Base-by-base conservation (phyloP, 768 basidiomycete genomes). In the Pleurotus pulmonarius region DNA sequence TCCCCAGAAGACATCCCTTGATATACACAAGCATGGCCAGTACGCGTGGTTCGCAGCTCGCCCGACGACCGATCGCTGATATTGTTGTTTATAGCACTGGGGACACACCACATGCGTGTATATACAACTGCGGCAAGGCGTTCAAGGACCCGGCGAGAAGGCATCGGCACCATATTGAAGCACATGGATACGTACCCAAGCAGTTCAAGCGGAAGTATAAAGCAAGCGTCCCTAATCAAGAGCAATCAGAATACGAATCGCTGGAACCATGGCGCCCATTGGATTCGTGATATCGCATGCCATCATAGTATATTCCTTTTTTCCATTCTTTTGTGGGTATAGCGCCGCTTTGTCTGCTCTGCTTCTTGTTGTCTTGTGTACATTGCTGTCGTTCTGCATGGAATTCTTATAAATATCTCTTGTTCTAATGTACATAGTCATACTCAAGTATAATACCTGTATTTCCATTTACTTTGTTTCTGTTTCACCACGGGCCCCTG, bases 111-210 rank as follows among this genome's bases (percentile, higher is more conserved):
- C 81, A 83, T 54, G 70, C 73, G 55, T 83, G 83, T 64, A 77
- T 71, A 18, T 82, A 70, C 56, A 56, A 64, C 26, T 87, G 86
- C 59, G 75, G 71, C 9, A 73, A 75, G 60, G 67, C 69, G 12
- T 88, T 86, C 73, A 84, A 81, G 53, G 86, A 88, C 61, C 85
- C 85, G 15, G 84, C 86, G 3, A 75, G 85, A 52, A 72, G 84
- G 44, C 83, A 85, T 60, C 73, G 82, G 38, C 86, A 87, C 65
- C 79, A 82, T 69, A 73, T 78, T 16, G 71, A 76, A 9, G 69
- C 65, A 16, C 85, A 87, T 60, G 74, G 75, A 18, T 82, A 85
- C 57, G 52, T 76, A 16, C 79, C 83, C 2, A 75, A 72, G 39
- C 67, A 75, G 56, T 63, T 61, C 61, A 71, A 67, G 58, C 79